Conservation (phyloP, 1,284 basidiomycete genomes). For the Marasmius fiardii region DNA sequence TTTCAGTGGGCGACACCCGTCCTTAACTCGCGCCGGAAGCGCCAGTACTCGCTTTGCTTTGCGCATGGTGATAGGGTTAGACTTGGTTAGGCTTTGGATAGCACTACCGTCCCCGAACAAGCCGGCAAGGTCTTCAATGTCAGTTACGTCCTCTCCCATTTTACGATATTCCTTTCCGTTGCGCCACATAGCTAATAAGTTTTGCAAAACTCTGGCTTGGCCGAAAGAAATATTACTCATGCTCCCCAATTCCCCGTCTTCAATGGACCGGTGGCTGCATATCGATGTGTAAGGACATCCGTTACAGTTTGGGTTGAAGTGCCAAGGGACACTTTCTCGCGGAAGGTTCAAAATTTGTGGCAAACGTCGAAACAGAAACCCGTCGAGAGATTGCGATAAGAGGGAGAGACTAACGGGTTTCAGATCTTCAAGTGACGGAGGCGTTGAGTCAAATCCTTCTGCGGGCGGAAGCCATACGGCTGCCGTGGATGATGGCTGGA, state of each 20-base stretch:
- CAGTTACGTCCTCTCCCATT: constrained; percentile 21
- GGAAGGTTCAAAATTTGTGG: constrained; percentile 33
- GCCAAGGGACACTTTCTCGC: constrained; percentile 36
- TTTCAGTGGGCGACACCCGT: constrained; percentile 1
- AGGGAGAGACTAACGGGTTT: constrained; percentile 33
- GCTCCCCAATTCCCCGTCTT: constrained; percentile 34
- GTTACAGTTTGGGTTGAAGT: constrained; percentile 43
- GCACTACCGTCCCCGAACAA: constrained; percentile 30
- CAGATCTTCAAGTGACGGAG: constrained; percentile 34
- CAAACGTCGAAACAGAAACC: constrained; percentile 37
- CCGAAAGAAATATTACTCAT: constrained; percentile 44
- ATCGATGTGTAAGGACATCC: constrained; percentile 36
- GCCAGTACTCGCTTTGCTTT: constrained; percentile 40
- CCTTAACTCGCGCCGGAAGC: constrained; percentile 26
- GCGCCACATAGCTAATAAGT: constrained; percentile 30
- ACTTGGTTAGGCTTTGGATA: constrained; percentile 34
- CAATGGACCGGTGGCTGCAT: constrained; percentile 33
- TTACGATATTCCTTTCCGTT: constrained; percentile 16
- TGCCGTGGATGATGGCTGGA: constrained; percentile 29
- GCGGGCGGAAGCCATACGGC: constrained; percentile 43
- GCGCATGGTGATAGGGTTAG: constrained; percentile 40
- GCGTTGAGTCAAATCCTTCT: constrained; percentile 27
- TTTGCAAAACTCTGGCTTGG: constrained; percentile 33
- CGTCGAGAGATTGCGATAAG: constrained; percentile 33
- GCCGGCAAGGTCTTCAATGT: constrained; percentile 41